Evolutionary conservation across 176 grass and related monocot genomes (phyloP).

Genomic region (Pontederia paniculata): DNA sequence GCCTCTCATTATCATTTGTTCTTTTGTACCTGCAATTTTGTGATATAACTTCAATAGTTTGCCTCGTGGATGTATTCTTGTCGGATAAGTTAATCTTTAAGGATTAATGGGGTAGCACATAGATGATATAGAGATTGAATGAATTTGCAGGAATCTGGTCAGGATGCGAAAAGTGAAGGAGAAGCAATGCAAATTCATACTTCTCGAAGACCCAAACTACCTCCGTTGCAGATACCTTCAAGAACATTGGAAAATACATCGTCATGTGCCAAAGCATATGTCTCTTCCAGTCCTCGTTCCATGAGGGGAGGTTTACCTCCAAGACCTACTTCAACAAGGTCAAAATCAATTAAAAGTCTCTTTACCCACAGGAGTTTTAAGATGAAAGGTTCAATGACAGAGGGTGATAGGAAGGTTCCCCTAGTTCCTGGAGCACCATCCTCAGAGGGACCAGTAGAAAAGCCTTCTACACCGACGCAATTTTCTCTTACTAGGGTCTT

Average conservation of each 20-base stretch:
- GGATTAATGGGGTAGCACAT: no score
- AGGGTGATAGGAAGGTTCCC: conserved; percentile 61
- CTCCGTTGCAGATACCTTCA: conserved; percentile 75
- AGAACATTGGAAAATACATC: conserved; percentile 50
- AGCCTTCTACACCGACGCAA: conserved; percentile 34
- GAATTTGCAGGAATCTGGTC: conserved; percentile 13
- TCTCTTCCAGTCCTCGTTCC: conserved; percentile 51
- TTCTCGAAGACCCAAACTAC: conserved; percentile 26
- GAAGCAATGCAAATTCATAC: conserved; percentile 6
- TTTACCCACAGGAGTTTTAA: conserved; percentile 50
- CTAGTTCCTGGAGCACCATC: conserved; percentile 40
- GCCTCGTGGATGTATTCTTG: no score
- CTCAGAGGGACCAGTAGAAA: conserved; percentile 50
- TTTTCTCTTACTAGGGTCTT: conserved; percentile 67
- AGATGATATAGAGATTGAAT: background rate
- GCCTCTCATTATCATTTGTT: no score
- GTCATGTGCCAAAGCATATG: conserved; percentile 36
- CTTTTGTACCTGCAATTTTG: no score
- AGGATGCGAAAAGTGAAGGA: conserved; percentile 5
- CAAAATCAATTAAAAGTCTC: conserved; percentile 70
- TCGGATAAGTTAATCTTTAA: no score
- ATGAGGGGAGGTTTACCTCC: conserved; percentile 53
- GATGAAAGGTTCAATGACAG: conserved; percentile 38
- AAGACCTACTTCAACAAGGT: conserved; percentile 55
- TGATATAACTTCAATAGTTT: no score